Evolutionary conservation across 2,329 filamentous ascomycete species (phyloP).

Genomic region (Alternaria triticina): DNA sequence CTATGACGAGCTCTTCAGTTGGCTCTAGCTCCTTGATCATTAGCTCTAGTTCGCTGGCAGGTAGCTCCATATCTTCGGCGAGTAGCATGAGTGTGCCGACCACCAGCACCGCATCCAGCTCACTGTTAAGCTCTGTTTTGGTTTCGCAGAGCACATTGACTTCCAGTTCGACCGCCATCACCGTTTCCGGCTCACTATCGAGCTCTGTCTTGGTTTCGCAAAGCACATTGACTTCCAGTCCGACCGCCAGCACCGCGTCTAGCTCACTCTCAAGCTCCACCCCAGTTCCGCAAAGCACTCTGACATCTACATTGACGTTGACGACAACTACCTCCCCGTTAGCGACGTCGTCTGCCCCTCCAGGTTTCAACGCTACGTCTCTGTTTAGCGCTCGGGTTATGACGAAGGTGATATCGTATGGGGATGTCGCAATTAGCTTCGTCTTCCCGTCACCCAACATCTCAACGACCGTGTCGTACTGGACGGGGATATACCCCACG

Average conservation of each 20-base stretch:
- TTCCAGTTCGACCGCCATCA: neutral
- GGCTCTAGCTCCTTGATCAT: neutral
- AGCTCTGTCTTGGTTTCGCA: neutral
- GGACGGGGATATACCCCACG: slow-evolving; percentile 39
- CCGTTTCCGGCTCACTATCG: neutral
- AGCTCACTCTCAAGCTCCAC: neutral
- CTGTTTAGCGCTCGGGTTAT: slow-evolving; percentile 13
- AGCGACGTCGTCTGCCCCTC: neutral
- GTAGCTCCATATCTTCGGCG: too few species aligned
- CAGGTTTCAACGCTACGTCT: slow-evolving; percentile 1
- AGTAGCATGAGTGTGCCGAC: slow-evolving; percentile 10
- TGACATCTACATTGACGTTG: neutral
- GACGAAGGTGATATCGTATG: slow-evolving; percentile 36
- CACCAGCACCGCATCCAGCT: neutral
- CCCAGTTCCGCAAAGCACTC: neutral
- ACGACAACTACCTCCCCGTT: neutral
- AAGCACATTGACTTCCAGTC: neutral
- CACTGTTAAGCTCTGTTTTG: neutral
- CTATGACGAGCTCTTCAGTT: neutral
- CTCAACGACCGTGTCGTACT: slow-evolving; percentile 41
- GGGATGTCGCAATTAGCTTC: slow-evolving; percentile 30
- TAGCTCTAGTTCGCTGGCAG: neutral
- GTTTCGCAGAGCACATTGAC: neutral
- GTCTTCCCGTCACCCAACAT: slow-evolving; percentile 39
- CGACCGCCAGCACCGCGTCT: neutral